Percentiles rank a stretch among this genome's conserved stretches.
Conservation (phyloP, 2,329 filamentous ascomycete species). For the Berkeleyomyces rouxiae region DNA sequence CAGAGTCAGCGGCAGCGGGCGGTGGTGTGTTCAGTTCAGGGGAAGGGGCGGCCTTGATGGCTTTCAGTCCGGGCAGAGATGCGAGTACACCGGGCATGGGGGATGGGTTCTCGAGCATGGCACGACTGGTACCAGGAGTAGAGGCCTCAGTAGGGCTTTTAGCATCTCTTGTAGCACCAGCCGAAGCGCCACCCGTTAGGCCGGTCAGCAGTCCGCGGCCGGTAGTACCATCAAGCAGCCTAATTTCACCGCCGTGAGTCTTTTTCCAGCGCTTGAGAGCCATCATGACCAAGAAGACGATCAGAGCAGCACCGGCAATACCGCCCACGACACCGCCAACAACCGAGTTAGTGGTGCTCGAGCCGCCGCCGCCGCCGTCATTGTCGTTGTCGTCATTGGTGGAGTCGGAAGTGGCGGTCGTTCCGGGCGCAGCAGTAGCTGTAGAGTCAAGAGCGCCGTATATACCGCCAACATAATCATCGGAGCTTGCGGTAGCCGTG, state of each 20-base stretch:
- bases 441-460: constrained; percentile 9
- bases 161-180: constrained; percentile 16
- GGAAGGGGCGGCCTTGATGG: constrained; percentile 13
- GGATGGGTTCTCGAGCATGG: constrained; percentile 1
- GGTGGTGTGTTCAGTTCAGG: constrained; percentile 10
- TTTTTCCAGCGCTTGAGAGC: constrained; percentile 38
- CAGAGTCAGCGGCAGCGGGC: constrained; percentile 23
- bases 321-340: constrained; percentile 41
- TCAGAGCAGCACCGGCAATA: constrained; percentile 39
- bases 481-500: background rate
- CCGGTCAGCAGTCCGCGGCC: constrained; percentile 13
- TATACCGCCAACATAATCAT: background rate
- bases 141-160: constrained; percentile 12
- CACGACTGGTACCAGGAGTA: constrained; percentile 17
- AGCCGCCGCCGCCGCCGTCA: background rate
- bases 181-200: constrained; percentile 15
- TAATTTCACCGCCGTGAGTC: constrained; percentile 27
- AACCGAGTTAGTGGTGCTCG: constrained; percentile 19
- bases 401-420: constrained; percentile 9
- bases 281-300: constrained; percentile 36
- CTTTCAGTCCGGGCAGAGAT: constrained; percentile 13
- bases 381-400: constrained; percentile 2
- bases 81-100: constrained; percentile 10
- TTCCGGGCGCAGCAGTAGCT: constrained; percentile 15
- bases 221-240: constrained; percentile 26